Conservation (phyloP, 306 rosid species). For the Datisca glomerata region DNA sequence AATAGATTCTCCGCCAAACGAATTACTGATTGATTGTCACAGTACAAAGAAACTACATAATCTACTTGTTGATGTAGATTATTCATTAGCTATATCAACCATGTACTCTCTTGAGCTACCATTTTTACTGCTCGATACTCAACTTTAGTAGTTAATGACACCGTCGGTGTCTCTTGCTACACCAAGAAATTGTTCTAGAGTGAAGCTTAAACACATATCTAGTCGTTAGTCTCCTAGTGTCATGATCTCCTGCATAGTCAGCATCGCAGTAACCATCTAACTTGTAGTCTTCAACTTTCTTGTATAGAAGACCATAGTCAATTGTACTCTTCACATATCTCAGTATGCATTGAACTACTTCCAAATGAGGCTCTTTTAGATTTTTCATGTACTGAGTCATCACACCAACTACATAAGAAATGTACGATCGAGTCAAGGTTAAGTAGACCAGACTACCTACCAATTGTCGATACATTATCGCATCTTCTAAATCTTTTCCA, state of each 20-base stretch:
- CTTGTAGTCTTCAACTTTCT: slow-evolving; percentile 1
- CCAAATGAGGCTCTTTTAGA: background rate
- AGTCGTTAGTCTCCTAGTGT: background rate
- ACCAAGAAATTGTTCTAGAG: background rate
- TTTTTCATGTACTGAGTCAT: background rate
- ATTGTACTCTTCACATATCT: background rate
- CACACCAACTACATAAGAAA: slow-evolving; percentile 1
- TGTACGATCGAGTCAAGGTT: background rate
- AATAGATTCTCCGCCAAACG: background rate
- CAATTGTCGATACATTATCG: background rate
- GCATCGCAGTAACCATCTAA: background rate
- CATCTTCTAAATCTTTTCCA: slow-evolving; percentile 7
- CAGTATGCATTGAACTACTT: background rate
- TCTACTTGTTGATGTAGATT: background rate
- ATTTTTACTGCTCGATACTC: background rate
- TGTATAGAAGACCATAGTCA: background rate
- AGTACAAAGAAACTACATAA: background rate
- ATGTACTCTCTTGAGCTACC: background rate
- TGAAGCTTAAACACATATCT: background rate
- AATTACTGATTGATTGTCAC: background rate
- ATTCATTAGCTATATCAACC: background rate
- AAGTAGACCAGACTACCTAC: slow-evolving; percentile 9
- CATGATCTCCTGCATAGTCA: background rate
- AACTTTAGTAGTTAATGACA: background rate
- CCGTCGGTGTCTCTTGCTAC: slow-evolving; percentile 3